Conservation (phyloP, 192 early-diverging fungal species). For the Kappamyces sp. region DNA sequence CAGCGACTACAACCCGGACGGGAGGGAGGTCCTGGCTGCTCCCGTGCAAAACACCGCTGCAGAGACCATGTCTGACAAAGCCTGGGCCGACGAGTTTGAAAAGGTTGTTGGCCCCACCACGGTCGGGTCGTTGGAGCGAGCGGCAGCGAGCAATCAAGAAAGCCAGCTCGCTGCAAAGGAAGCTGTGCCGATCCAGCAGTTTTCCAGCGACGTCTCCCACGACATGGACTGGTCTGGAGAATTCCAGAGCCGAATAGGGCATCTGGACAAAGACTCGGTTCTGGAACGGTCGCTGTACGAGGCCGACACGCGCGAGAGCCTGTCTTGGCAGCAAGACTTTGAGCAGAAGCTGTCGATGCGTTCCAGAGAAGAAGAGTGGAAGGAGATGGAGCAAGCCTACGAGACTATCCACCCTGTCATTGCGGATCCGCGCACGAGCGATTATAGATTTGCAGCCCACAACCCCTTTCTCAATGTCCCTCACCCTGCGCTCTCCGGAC, state of each 20-base stretch:
- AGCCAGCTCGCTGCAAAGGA: too few species aligned
- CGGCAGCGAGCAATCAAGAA: too few species aligned
- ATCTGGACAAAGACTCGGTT: neutral
- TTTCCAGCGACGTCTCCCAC: constrained; percentile 6
- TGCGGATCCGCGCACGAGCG: constrained; percentile 20
- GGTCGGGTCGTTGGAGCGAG: too few species aligned
- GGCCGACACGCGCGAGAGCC: constrained; percentile 57
- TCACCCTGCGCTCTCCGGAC: constrained; percentile 7
- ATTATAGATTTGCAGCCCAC: constrained; percentile 67
- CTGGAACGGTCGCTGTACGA: constrained; percentile 32
- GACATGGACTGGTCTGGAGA: constrained; percentile 8
- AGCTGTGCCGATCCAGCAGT: neutral
- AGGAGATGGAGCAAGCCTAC: constrained; percentile 21
- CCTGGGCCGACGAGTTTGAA: too few species aligned
- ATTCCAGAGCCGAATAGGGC: constrained; percentile 9
- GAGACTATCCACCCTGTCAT: constrained; percentile 26
- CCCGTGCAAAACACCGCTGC: too few species aligned
- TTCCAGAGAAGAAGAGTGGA: neutral
- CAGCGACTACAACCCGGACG: too few species aligned
- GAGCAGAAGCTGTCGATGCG: neutral
- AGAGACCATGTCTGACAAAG: too few species aligned
- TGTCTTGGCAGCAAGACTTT: too few species aligned
- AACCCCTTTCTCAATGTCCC: constrained; percentile 61
- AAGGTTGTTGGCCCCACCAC: too few species aligned
- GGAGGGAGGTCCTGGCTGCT: too few species aligned